These are phyloP conservation scores for Jacaranda mimosifolia DNA, from an alignment of 257 asterid species.

Conservation along the genomic window DNA sequence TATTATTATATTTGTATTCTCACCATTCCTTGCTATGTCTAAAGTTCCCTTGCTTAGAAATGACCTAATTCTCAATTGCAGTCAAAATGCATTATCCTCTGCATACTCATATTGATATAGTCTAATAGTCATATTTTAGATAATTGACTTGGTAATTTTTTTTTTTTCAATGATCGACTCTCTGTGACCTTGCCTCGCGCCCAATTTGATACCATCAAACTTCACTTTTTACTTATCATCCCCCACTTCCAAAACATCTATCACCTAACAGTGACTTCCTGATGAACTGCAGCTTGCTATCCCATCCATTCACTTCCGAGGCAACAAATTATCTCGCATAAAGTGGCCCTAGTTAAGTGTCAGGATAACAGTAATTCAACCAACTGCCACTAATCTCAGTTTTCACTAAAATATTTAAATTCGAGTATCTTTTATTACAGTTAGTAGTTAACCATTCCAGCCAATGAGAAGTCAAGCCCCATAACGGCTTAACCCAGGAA, in stretches of 20 bases:
- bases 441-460: not conserved
- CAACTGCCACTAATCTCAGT: not conserved
- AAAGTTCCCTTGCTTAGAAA: not conserved
- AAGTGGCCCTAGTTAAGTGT: not conserved
- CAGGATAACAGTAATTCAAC: not conserved
- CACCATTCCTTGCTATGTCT: not conserved
- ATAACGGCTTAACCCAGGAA: not conserved
- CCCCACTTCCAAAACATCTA: not conserved
- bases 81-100: not conserved
- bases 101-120: not conserved
- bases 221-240: not conserved
- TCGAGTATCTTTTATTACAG: not conserved
- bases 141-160: not conserved
- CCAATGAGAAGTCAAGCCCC: slow-evolving; percentile 9
- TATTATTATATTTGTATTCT: not conserved
- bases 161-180: not conserved
- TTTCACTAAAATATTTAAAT: not conserved
- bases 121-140: not conserved
- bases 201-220: not conserved
- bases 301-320: slow-evolving; percentile 5
- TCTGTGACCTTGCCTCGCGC: not conserved
- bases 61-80: not conserved
- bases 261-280: no score
- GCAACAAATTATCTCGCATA: not conserved
- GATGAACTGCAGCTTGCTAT: slow-evolving; percentile 12